These are phyloP conservation scores for Sphagnurus paluster DNA, from an alignment of 1,284 basidiomycete species.

Conservation along the genomic window DNA sequence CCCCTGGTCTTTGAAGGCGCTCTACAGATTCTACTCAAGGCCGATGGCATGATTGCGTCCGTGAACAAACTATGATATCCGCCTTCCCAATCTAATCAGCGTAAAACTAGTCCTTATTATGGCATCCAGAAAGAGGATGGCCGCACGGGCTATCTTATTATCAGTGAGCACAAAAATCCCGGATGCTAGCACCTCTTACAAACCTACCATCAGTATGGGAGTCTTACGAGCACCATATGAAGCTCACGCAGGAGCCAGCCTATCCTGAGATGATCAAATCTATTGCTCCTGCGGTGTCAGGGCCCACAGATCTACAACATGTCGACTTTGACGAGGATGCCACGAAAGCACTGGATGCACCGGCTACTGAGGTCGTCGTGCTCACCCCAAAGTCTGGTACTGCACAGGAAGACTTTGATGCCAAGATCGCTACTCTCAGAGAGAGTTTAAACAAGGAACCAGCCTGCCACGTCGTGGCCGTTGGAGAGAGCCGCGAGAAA, in stretches of 20 bases:
- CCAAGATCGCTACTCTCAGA: not conserved
- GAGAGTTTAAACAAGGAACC: not conserved
- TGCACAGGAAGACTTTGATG: not conserved
- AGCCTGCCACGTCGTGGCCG: not conserved
- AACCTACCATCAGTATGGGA: slow-evolving; percentile 4
- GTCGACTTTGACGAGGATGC: slow-evolving; percentile 13
- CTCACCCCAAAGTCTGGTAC: not conserved
- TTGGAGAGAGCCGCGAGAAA: not conserved
- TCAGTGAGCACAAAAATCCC: too few relatives aligned
- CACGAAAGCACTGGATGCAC: slow-evolving; percentile 14
- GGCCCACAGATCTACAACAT: slow-evolving; percentile 3
- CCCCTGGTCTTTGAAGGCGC: too few relatives aligned
- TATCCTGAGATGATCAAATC: not conserved
- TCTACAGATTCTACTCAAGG: too few relatives aligned
- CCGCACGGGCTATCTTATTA: too few relatives aligned
- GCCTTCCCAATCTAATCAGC: too few relatives aligned
- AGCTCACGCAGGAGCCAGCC: not conserved
- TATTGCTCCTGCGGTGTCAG: not conserved
- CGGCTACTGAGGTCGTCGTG: slow-evolving; percentile 4
- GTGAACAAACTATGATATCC: too few relatives aligned
- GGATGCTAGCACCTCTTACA: too few relatives aligned
- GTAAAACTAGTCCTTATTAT: too few relatives aligned
- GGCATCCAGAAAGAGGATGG: too few relatives aligned
- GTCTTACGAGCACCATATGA: slow-evolving; percentile 8
- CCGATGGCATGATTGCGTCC: too few relatives aligned